Conservation (phyloP, 768 basidiomycete genomes). For the Pleurotus pulmonarius region DNA sequence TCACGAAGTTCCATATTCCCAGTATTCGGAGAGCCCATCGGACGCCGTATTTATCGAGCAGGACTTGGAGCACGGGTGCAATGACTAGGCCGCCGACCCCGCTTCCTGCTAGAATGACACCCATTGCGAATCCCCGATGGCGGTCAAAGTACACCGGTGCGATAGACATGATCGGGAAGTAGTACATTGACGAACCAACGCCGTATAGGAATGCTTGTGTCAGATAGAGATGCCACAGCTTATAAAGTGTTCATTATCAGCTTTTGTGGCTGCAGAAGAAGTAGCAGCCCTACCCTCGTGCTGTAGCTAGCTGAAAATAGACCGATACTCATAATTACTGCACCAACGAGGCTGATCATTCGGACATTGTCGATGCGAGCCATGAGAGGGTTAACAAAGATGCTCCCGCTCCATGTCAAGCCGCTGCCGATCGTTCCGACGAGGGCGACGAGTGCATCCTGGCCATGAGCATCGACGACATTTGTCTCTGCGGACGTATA, state of each 20-base stretch:
- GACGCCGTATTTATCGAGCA: conserved; percentile 30
- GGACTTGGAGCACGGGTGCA: conserved; percentile 31
- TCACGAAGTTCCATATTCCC: conserved; percentile 34
- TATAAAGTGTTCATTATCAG: neutral
- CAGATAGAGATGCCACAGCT: conserved; percentile 42
- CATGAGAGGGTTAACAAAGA: conserved; percentile 38
- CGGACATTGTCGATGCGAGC: conserved; percentile 27
- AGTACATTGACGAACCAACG: conserved; percentile 38
- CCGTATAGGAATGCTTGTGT: conserved; percentile 40
- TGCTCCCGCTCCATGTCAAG: conserved; percentile 42
- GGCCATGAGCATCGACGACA: conserved; percentile 28
- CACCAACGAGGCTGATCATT: conserved; percentile 31
- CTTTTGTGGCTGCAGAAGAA: neutral
- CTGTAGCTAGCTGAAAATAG: conserved; percentile 36
- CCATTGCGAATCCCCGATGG: conserved; percentile 42
- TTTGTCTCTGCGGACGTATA: conserved; percentile 36
- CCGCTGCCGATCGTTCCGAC: conserved; percentile 42
- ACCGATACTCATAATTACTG: conserved; percentile 37
- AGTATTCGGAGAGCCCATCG: conserved; percentile 34
- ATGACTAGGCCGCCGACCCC: conserved; percentile 41
- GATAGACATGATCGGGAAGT: conserved; percentile 41
- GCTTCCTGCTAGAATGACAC: conserved; percentile 35
- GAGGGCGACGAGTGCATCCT: conserved; percentile 37
- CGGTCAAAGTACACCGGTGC: conserved; percentile 39
- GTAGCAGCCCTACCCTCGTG: conserved; percentile 20